A percentile compares a stretch with the other conserved stretches of the same genome.
Evolutionary conservation across 257 asterid species (phyloP).

Genomic region (Solanum acaule): DNA sequence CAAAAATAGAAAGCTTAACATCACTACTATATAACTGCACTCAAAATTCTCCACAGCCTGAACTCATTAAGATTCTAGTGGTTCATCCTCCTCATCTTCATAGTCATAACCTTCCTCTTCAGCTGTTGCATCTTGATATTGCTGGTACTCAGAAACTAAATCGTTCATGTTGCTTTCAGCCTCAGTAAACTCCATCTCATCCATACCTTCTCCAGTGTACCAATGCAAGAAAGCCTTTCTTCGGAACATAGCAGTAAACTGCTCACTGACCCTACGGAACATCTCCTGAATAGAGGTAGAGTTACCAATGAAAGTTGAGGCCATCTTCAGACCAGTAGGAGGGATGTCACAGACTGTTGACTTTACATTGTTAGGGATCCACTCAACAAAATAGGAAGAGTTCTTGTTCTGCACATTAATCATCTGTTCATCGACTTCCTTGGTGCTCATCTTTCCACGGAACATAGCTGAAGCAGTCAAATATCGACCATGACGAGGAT

Average conservation of each 20-base stretch:
- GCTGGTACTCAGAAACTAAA: slow-evolving; percentile 1
- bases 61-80: neutral
- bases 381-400: neutral
- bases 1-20: neutral
- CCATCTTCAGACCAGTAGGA: slow-evolving; percentile 5
- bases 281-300: slow-evolving; percentile 1
- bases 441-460: slow-evolving; percentile 3
- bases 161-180: slow-evolving; percentile 4
- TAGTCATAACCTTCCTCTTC: neutral
- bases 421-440: slow-evolving; percentile 1
- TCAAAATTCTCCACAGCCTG: neutral
- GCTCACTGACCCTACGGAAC: slow-evolving; percentile 5
- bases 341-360: slow-evolving; percentile 1
- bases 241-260: slow-evolving; percentile 1
- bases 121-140: slow-evolving; percentile 1
- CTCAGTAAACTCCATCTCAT: slow-evolving; percentile 4
- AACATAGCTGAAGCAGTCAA: slow-evolving; percentile 6
- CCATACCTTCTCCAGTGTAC: slow-evolving; percentile 3
- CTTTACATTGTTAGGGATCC: neutral
- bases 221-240: slow-evolving; percentile 7
- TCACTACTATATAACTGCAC: neutral
- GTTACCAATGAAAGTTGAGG: slow-evolving; percentile 2
- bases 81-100: neutral
- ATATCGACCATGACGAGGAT: slow-evolving; percentile 6
- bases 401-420: slow-evolving; percentile 1